A percentile compares a stretch with the other conserved stretches of the same genome.
Conservation (phyloP, 352 stramenopile species). For the Pythium aphanidermatum region DNA sequence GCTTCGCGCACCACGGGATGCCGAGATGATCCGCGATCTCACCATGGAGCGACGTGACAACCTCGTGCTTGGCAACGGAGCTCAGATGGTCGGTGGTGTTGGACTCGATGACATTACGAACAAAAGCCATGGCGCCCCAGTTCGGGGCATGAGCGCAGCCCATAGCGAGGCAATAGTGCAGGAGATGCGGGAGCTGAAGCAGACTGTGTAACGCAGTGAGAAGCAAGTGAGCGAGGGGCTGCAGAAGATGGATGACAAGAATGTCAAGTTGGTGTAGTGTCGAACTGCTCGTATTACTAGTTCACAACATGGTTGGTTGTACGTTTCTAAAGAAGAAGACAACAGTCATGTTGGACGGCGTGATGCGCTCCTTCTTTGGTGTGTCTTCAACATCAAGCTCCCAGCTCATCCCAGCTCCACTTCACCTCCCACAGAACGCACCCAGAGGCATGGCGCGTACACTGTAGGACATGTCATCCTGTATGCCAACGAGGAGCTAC, state of each 20-base stretch:
- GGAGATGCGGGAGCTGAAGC: constrained; percentile 15
- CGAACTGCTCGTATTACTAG: too few relatives aligned
- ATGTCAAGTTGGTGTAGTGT: too few relatives aligned
- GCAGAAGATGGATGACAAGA: constrained; percentile 9
- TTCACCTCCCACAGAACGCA: too few relatives aligned
- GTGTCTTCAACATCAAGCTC: too few relatives aligned
- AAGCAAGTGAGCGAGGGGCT: constrained; percentile 4
- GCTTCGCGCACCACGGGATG: constrained; percentile 12
- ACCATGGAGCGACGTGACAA: constrained; percentile 13
- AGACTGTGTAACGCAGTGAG: constrained; percentile 8
- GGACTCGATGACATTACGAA: constrained; percentile 7
- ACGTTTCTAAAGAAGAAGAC: too few relatives aligned
- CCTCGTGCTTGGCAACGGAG: constrained; percentile 5
- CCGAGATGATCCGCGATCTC: constrained; percentile 16
- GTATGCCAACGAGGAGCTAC: too few relatives aligned
- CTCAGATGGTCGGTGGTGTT: background rate
- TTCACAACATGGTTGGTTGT: too few relatives aligned
- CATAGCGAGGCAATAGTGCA: constrained; percentile 1
- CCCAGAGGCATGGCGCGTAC: too few relatives aligned
- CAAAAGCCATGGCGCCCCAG: background rate
- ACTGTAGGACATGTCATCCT: too few relatives aligned
- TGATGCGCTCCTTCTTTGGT: too few relatives aligned
- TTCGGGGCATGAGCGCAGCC: background rate
- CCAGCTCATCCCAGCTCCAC: too few relatives aligned
- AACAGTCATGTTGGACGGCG: too few relatives aligned